Percentiles rank a stretch among this genome's conserved stretches.
phyloP scores from a whole-genome alignment of 1,284 basidiomycete genomes.

The Coniophora puteana region DNA sequence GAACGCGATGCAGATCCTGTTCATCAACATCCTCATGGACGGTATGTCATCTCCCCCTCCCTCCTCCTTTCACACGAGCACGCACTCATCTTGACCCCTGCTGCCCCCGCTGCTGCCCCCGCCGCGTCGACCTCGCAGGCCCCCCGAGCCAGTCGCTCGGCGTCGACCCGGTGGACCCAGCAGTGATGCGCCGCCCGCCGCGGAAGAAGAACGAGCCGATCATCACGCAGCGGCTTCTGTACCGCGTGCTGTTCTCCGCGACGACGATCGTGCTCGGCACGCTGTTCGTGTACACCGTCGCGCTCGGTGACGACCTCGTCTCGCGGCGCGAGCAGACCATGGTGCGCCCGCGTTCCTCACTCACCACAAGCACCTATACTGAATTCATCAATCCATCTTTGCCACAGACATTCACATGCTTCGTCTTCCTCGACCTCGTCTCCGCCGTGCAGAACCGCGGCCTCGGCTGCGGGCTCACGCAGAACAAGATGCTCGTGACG shows the following conservation, averaged over 20 bases:
- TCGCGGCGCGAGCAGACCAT: conserved; percentile 90
- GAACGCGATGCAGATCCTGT: conserved; percentile 98
- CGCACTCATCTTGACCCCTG: not conserved
- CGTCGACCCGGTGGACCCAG: conserved; percentile 92
- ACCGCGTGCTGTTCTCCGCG: conserved; percentile 86
- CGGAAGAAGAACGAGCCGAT: conserved; percentile 88
- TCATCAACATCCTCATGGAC: conserved; percentile 99
- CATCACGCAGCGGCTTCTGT: conserved; percentile 70
- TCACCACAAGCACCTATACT: conserved; percentile 4
- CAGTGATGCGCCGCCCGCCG: conserved; percentile 87
- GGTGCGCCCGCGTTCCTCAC: conserved; percentile 46
- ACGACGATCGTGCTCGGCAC: conserved; percentile 89
- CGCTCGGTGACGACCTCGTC: conserved; percentile 79
- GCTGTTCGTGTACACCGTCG: conserved; percentile 83
- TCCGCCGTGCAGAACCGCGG: conserved; percentile 95
- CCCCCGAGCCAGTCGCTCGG: conserved; percentile 95
- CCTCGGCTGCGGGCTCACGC: conserved; percentile 70
- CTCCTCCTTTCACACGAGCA: conserved; percentile 4
- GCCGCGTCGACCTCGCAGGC: conserved; percentile 38
- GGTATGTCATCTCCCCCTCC: conserved; percentile 44
- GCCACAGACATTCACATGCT: conserved; percentile 88
- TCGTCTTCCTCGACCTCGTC: conserved; percentile 95
- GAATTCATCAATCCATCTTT: conserved; percentile 1
- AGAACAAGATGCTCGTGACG: conserved; percentile 87
- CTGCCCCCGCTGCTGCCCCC: not conserved